These are phyloP conservation scores for Halophytophthora batemanensis DNA, from an alignment of 352 stramenopile genomes.

Conservation along the genomic window DNA sequence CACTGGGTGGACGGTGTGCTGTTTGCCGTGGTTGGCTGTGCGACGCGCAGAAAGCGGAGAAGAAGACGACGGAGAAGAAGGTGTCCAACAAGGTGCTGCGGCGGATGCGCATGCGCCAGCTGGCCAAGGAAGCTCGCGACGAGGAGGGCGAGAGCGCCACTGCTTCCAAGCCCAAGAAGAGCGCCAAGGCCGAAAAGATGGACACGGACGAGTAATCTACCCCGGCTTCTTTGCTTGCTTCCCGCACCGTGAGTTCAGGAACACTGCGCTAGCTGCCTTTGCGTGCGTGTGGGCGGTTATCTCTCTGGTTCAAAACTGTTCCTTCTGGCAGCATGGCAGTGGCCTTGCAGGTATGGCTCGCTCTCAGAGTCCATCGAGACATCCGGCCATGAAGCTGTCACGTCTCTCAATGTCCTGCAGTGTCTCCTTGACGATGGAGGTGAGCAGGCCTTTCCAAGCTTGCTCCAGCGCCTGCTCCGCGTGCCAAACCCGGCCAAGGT, in stretches of 20 bases:
- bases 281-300: constrained; percentile 1
- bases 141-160: constrained; percentile 31
- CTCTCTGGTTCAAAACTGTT: constrained; percentile 13
- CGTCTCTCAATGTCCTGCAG: constrained; percentile 63
- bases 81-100: constrained; percentile 70
- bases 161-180: constrained; percentile 23
- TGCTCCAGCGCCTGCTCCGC: constrained; percentile 45
- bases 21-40: background rate
- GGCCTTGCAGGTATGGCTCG: background rate
- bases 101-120: constrained; percentile 55
- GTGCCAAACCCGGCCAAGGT: no score
- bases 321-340: background rate
- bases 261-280: background rate
- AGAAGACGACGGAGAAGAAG: constrained; percentile 70
- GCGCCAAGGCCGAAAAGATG: constrained; percentile 43
- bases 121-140: constrained; percentile 52
- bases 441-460: constrained; percentile 50
- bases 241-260: background rate
- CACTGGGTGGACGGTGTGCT: no score
- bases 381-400: constrained; percentile 64
- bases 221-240: constrained; percentile 1
- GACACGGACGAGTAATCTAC: constrained; percentile 45
- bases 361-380: constrained; percentile 47
- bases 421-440: constrained; percentile 60
- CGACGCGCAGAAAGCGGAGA: constrained; percentile 44